phyloP scores from a whole-genome alignment of 805 yeast genomes.

The Kurtzmaniella fragi region DNA sequence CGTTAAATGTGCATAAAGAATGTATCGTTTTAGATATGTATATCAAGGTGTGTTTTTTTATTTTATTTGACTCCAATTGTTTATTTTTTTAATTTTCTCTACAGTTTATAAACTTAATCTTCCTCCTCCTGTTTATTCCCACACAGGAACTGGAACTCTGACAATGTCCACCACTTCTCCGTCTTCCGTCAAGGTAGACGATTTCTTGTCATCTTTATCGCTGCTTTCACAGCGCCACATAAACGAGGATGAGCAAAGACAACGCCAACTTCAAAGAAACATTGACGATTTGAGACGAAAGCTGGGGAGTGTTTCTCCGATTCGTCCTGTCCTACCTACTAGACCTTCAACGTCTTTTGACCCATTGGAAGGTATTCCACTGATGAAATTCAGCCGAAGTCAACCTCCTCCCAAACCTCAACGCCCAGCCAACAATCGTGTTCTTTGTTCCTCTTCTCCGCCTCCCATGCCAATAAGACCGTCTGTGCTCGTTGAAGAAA shows the following conservation, averaged over 20 bases:
- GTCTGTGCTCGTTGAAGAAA: neutral
- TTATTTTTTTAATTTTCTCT: too few relatives aligned
- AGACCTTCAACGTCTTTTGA: neutral
- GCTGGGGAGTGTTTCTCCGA: constrained; percentile 18
- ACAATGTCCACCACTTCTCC: constrained; percentile 20
- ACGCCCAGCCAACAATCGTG: too few relatives aligned
- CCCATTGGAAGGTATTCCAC: constrained; percentile 7
- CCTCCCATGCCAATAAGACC: constrained; percentile 9
- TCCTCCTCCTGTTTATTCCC: too few relatives aligned
- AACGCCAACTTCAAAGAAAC: constrained; percentile 26
- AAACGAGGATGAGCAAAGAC: constrained; percentile 30
- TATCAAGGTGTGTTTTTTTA: too few relatives aligned
- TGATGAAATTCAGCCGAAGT: constrained; percentile 14
- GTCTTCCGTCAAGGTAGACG: constrained; percentile 30
- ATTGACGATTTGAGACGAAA: constrained; percentile 24
- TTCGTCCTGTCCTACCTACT: constrained; percentile 1
- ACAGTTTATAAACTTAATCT: too few relatives aligned
- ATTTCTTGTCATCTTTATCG: constrained; percentile 31
- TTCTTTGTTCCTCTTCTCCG: neutral
- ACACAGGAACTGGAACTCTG: neutral
- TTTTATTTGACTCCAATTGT: too few relatives aligned
- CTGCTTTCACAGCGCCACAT: constrained; percentile 30
- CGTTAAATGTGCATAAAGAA: too few relatives aligned
- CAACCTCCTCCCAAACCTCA: constrained; percentile 7
- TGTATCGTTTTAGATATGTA: too few relatives aligned